Evolutionary conservation across 2,329 filamentous ascomycete species (phyloP), one percentile per base, ranked within the genome.

Genomic region (Gnomoniopsis sp.): DNA sequence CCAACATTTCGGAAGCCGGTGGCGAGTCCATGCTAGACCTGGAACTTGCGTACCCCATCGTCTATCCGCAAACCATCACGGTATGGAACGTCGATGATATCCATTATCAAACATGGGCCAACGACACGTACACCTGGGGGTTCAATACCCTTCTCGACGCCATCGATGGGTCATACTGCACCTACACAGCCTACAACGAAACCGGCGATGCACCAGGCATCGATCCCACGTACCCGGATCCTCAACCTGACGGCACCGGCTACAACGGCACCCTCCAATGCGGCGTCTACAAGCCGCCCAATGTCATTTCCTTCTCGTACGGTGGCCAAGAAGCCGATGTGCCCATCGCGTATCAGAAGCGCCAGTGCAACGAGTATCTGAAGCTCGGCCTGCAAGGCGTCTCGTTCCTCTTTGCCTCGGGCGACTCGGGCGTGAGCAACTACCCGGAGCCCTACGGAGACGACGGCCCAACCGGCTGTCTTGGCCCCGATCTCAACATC

Each of bases 251-350:
- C 30, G 80, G 79, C 30, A 30, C 26, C 26, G 38, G 38, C 12
- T 84, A 81, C 70, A 77, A 78, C 57, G 79, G 78, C 33, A 59
- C 67, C 51, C 69, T 73, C 19, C 67, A 69, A 61, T 74, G 69
- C 62, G 71, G 70, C 49, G 64, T 66, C 14, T 71, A 69, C 71
- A 74, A 78, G 65, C 79, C 81, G 1, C n/a, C 34, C 30, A 82
- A 84, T 62, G 82, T 85, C 12, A 76, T 84, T 61, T 79, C 76
- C 44, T 79, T 86, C 62, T 82, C 78, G 3, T 84, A 85, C 66
- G 81, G 81, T 53, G 78, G 79, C 41, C 74, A 78, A 46, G 83
- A 87, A 68, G 70, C 71, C 8, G 78, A 79, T 19, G 72, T 85
- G 21, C 82, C 83, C 0, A 70, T 75, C 11, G 71, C 70, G 61